These are phyloP conservation scores for Letharia lupina DNA, from an alignment of 495 filamentous ascomycete genomes.

Conservation along the genomic window DNA sequence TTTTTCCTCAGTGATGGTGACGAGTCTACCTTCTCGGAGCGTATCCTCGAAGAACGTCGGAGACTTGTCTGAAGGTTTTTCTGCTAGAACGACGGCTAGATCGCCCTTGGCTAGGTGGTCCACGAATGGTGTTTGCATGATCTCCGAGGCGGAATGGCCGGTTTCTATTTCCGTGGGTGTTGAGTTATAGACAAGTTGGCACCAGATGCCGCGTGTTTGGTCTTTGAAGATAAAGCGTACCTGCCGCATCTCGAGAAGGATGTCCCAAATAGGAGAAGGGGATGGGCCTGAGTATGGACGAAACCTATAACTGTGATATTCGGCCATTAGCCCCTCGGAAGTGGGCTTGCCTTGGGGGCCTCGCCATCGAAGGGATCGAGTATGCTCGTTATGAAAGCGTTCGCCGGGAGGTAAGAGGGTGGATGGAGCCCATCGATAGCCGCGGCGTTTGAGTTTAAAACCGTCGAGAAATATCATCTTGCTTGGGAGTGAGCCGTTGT, in stretches of 20 bases:
- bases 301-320: neutral
- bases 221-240: neutral
- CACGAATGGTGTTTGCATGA: neutral
- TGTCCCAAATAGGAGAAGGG: neutral
- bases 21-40: neutral
- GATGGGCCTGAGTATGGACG: neutral
- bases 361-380: neutral
- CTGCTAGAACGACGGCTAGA: neutral
- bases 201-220: neutral
- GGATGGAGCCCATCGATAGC: slow-evolving; percentile 15
- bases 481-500: slow-evolving; percentile 7
- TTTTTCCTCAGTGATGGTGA: neutral
- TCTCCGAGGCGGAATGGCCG: neutral
- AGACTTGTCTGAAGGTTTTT: neutral
- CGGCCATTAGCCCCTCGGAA: slow-evolving; percentile 1
- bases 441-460: slow-evolving; percentile 3
- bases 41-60: neutral
- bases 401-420: slow-evolving; percentile 12
- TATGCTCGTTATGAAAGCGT: neutral
- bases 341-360: neutral
- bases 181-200: neutral
- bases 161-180: neutral
- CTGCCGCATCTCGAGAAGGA: neutral
- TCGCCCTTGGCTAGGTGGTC: neutral
- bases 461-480: slow-evolving; percentile 12